phyloP scores from a whole-genome alignment of 768 basidiomycete genomes.

The Russula foetens region DNA sequence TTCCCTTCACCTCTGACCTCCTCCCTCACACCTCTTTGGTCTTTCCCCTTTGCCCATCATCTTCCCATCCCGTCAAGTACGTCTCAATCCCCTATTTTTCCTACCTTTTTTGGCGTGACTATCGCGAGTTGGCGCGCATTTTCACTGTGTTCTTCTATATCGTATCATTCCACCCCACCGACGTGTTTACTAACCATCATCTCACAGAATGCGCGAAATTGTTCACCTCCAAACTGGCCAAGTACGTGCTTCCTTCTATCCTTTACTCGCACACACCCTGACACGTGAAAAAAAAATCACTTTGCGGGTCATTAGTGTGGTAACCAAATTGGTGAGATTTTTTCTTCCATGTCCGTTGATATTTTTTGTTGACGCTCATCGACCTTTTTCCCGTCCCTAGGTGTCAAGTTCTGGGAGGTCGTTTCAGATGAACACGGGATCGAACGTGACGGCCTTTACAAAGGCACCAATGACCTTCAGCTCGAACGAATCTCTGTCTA shows the following conservation, averaged over 20 bases:
- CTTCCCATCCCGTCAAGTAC: constrained; percentile 17
- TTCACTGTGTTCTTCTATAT: constrained; percentile 1
- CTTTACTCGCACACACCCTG: not conserved
- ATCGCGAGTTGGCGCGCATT: not conserved
- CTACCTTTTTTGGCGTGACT: not conserved
- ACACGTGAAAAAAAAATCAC: constrained; percentile 23
- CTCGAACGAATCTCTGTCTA: constrained; percentile 97
- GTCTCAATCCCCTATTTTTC: not conserved
- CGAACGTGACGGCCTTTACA: constrained; percentile 86
- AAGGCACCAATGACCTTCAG: constrained; percentile 90
- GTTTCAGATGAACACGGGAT: constrained; percentile 98
- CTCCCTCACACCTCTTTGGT: constrained; percentile 13
- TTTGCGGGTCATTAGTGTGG: constrained; percentile 60
- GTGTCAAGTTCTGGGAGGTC: constrained; percentile 97
- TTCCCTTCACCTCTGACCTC: constrained; percentile 13
- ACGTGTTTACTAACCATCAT: not conserved
- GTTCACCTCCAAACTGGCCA: constrained; percentile 99
- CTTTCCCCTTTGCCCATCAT: constrained; percentile 11
- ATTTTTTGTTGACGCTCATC: not conserved
- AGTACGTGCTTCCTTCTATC: constrained; percentile 38
- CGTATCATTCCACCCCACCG: constrained; percentile 11
- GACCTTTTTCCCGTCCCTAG: constrained; percentile 30
- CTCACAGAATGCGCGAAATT: constrained; percentile 91
- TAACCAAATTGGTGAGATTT: constrained; percentile 79
- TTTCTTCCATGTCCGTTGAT: constrained; percentile 15